Percentiles rank a stretch among this genome's conserved stretches.
Evolutionary conservation across 352 stramenopile species (phyloP).

Genomic region (Phytophthora capsici): DNA sequence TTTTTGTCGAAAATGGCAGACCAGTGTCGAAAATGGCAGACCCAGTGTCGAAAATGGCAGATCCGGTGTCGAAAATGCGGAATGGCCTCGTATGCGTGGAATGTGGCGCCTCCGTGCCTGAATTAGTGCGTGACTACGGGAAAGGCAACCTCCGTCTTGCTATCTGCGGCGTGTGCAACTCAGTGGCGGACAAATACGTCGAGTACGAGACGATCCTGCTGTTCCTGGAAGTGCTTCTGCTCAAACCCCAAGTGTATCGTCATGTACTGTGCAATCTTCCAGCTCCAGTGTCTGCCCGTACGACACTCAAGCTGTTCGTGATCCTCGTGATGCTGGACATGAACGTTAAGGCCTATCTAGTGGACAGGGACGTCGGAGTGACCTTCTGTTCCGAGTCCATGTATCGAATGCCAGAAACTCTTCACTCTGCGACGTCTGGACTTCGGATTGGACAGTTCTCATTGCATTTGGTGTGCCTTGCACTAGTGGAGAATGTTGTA

Average conservation of each 20-base stretch:
- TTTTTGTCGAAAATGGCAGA: background rate
- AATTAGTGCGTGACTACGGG: constrained; percentile 84
- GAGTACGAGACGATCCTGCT: constrained; percentile 88
- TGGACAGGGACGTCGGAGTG: constrained; percentile 70
- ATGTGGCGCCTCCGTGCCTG: constrained; percentile 65
- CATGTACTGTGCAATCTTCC: constrained; percentile 86
- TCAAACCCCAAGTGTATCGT: constrained; percentile 86
- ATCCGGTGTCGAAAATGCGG: constrained; percentile 10
- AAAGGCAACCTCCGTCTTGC: constrained; percentile 85
- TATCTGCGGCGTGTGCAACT: constrained; percentile 75
- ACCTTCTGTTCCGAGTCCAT: constrained; percentile 65
- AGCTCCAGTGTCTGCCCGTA: constrained; percentile 47
- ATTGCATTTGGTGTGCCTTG: constrained; percentile 74
- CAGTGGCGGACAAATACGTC: constrained; percentile 87
- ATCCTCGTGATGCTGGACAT: constrained; percentile 87
- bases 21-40: constrained; percentile 2
- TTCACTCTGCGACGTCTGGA: constrained; percentile 50
- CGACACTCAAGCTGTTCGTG: constrained; percentile 77
- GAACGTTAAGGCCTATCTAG: constrained; percentile 87
- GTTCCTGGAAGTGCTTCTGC: constrained; percentile 86
- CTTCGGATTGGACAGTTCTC: constrained; percentile 78
- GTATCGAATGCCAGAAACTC: constrained; percentile 41
- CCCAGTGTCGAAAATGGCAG: background rate
- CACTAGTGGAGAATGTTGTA: constrained; percentile 74
- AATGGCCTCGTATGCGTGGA: constrained; percentile 73